A percentile compares a stretch with the other conserved stretches of the same genome.
These are phyloP conservation scores for Malbranchea zuffiana DNA, from an alignment of 2,329 filamentous ascomycete species.

Conservation along the genomic window DNA sequence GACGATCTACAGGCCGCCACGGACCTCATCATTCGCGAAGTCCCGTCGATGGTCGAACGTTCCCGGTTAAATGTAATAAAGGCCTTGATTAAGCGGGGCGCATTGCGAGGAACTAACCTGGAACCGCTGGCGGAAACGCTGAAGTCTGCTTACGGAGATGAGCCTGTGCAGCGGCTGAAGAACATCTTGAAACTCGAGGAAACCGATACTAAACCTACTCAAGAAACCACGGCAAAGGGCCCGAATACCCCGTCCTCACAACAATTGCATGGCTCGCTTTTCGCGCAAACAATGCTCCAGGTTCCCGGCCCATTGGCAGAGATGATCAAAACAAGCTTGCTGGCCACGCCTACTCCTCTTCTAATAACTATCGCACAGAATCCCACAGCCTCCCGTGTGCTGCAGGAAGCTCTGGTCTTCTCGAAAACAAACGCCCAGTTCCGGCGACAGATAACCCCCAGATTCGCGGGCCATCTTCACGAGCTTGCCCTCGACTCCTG, in stretches of 20 bases:
- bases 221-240: constrained; percentile 23
- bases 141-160: constrained; percentile 47
- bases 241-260: constrained; percentile 30
- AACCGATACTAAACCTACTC: constrained; percentile 39
- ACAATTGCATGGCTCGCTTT: constrained; percentile 70
- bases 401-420: constrained; percentile 52
- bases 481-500: constrained; percentile 50
- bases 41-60: constrained; percentile 62
- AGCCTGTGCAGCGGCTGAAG: constrained; percentile 41
- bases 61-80: constrained; percentile 69
- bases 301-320: constrained; percentile 58
- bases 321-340: constrained; percentile 62
- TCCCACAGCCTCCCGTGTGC: constrained; percentile 47
- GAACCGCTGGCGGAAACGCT: constrained; percentile 46
- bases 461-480: constrained; percentile 51
- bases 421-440: constrained; percentile 44
- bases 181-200: constrained; percentile 50
- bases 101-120: constrained; percentile 52
- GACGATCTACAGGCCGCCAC: constrained; percentile 71
- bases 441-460: constrained; percentile 52
- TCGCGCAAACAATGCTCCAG: constrained; percentile 68
- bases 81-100: constrained; percentile 71
- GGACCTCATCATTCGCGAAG: constrained; percentile 58
- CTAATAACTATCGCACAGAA: constrained; percentile 57
- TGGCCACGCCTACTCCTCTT: constrained; percentile 46